Evolutionary conservation across 108 stramenopile genomes (phyloP).

Genomic region (Asterionellopsis glacialis): DNA sequence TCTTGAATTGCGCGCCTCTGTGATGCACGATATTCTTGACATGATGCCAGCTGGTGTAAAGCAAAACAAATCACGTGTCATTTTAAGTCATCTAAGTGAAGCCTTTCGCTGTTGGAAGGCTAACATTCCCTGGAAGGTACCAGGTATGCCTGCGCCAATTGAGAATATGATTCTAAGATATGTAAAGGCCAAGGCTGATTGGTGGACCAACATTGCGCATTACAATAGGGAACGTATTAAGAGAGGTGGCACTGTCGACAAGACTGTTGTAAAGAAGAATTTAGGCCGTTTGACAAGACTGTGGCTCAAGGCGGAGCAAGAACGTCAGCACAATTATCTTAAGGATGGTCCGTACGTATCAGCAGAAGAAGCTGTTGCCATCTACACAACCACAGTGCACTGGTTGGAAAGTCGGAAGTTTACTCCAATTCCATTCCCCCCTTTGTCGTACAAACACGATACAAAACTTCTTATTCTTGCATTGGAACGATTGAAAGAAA

Average conservation of each 20-base stretch:
- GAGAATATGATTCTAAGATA: constrained; percentile 99
- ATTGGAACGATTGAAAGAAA: constrained; percentile 98
- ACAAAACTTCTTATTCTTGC: constrained; percentile 99
- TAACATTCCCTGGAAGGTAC: constrained; percentile 99
- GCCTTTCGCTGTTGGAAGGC: constrained; percentile 99
- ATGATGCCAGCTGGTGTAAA: constrained; percentile 99
- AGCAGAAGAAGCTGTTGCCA: constrained; percentile 99
- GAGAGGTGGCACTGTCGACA: constrained; percentile 99
- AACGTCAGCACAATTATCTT: constrained; percentile 99
- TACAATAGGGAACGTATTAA: constrained; percentile 99
- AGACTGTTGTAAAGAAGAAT: constrained; percentile 99
- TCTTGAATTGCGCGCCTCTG: constrained; percentile 97
- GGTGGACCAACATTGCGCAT: constrained; percentile 98
- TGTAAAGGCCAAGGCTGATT: constrained; percentile 99
- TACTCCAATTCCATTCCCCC: constrained; percentile 98
- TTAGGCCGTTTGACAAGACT: constrained; percentile 95
- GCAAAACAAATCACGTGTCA: constrained; percentile 97
- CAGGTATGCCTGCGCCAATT: constrained; percentile 98
- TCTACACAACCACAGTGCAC: constrained; percentile 99
- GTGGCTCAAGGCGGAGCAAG: constrained; percentile 99
- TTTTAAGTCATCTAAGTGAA: constrained; percentile 95
- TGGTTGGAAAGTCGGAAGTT: constrained; percentile 99
- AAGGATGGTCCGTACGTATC: constrained; percentile 98
- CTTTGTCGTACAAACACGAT: constrained; percentile 99
- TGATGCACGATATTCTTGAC: constrained; percentile 99